Evolutionary conservation across 495 filamentous ascomycete genomes (phyloP).

Genomic region (Tuber umbilicatum): DNA sequence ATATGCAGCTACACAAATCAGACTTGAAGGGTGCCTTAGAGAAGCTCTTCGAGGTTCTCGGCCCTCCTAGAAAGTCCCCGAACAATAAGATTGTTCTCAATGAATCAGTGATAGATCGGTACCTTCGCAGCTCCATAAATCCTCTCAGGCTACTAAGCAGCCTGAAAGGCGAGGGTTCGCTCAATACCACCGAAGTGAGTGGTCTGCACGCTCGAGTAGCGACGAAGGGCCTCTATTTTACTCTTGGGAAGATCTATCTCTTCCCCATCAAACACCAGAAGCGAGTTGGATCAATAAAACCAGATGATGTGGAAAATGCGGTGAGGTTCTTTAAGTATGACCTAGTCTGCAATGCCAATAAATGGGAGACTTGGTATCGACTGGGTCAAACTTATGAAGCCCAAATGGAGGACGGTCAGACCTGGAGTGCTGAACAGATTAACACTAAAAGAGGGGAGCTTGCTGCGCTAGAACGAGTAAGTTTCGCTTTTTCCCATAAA

Average conservation of each 20-base stretch:
- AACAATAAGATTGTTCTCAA: slow-evolving; percentile 40
- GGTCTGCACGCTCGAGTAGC: slow-evolving; percentile 57
- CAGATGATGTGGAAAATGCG: slow-evolving; percentile 79
- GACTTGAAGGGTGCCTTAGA: slow-evolving; percentile 84
- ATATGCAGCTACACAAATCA: slow-evolving; percentile 84
- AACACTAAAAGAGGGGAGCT: slow-evolving; percentile 76
- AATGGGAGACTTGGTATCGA: slow-evolving; percentile 96
- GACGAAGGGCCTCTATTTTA: slow-evolving; percentile 83
- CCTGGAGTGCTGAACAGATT: slow-evolving; percentile 94
- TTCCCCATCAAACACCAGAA: slow-evolving; percentile 84
- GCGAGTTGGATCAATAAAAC: slow-evolving; percentile 65
- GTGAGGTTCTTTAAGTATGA: slow-evolving; percentile 76
- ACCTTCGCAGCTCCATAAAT: slow-evolving; percentile 71
- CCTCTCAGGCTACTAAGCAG: slow-evolving; percentile 72
- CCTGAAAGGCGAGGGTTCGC: slow-evolving; percentile 64
- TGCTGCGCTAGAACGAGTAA: slow-evolving; percentile 60
- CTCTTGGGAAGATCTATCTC: slow-evolving; percentile 79
- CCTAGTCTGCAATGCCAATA: slow-evolving; percentile 71
- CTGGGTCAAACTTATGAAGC: slow-evolving; percentile 86
- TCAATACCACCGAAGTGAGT: slow-evolving; percentile 51
- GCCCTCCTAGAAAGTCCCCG: slow-evolving; percentile 43
- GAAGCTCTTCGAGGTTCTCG: slow-evolving; percentile 71
- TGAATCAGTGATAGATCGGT: slow-evolving; percentile 53
- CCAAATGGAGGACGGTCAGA: slow-evolving; percentile 81
- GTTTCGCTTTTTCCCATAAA: not conserved